A percentile compares a stretch with the other conserved stretches of the same genome.
These are phyloP conservation scores for Papiliotrema laurentii DNA, from an alignment of 1,284 basidiomycete species.

Conservation along the genomic window DNA sequence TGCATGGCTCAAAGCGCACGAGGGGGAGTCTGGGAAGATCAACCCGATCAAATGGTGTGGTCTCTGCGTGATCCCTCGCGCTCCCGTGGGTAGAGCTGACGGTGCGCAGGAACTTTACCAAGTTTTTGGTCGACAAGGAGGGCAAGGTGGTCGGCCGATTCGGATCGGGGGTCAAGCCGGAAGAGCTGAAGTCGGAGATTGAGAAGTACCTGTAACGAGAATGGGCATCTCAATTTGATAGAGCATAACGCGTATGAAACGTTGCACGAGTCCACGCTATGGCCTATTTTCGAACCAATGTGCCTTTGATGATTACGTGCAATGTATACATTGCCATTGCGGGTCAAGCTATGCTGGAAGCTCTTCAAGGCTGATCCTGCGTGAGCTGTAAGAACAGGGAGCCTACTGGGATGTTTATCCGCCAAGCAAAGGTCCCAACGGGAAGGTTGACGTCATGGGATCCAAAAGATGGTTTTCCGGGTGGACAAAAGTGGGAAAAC, in stretches of 20 bases:
- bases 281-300: no score
- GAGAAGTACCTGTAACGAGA: constrained; percentile 27
- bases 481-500: no score
- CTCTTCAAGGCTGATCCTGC: no score
- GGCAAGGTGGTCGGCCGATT: constrained; percentile 38
- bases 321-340: no score
- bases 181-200: constrained; percentile 32
- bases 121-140: constrained; percentile 40
- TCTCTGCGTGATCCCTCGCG: not conserved
- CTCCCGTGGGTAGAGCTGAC: not conserved
- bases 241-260: not conserved
- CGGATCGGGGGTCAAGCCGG: constrained; percentile 33
- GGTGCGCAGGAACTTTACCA: constrained; percentile 39
- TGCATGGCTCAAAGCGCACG: constrained; percentile 70
- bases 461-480: no score
- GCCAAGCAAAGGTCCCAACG: no score
- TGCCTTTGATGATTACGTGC: no score
- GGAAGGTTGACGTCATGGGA: no score
- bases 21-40: constrained; percentile 35
- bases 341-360: no score
- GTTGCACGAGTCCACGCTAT: no score
- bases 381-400: no score
- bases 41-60: constrained; percentile 43
- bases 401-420: no score
- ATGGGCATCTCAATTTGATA: not conserved